Evolutionary conservation across 768 basidiomycete genomes (phyloP).

Genomic region (Paxillus rubicundulus): DNA sequence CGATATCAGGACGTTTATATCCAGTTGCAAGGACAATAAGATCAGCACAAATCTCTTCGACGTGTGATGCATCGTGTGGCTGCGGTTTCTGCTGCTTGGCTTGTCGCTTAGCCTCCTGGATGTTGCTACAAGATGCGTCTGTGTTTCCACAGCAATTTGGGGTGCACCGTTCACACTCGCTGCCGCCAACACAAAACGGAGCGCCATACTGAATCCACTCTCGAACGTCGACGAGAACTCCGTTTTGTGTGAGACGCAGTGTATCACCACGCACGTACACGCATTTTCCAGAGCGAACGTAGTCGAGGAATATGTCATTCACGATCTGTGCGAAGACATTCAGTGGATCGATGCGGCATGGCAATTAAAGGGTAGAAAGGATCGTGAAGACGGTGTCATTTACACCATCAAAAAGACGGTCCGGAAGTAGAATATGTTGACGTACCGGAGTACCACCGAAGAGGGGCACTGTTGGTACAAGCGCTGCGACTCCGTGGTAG

Average conservation of each 20-base stretch:
- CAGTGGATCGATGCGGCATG: background rate
- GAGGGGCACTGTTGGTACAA: conserved; percentile 42
- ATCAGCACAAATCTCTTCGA: conserved; percentile 39
- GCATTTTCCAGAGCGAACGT: conserved; percentile 42
- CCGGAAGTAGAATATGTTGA: background rate
- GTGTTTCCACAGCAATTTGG: background rate
- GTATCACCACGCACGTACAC: conserved; percentile 50
- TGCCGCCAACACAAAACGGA: background rate
- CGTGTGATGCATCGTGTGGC: background rate
- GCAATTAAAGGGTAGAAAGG: background rate
- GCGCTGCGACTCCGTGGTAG: conserved; percentile 44
- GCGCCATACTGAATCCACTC: conserved; percentile 16
- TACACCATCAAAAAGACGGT: background rate
- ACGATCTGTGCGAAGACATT: conserved; percentile 35
- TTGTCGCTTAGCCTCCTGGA: conserved; percentile 21
- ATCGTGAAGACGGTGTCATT: background rate
- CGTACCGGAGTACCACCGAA: conserved; percentile 47
- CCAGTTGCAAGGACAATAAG: conserved; percentile 54
- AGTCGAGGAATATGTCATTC: conserved; percentile 49
- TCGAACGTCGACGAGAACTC: conserved; percentile 41
- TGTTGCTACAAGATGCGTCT: background rate
- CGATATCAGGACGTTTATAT: conserved; percentile 44
- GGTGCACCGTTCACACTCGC: background rate
- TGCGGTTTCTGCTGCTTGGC: conserved; percentile 19
- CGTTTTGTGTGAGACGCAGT: conserved; percentile 34